Evolutionary conservation across 768 basidiomycete genomes (phyloP).

Genomic region (Candolleomyces efflorescens): DNA sequence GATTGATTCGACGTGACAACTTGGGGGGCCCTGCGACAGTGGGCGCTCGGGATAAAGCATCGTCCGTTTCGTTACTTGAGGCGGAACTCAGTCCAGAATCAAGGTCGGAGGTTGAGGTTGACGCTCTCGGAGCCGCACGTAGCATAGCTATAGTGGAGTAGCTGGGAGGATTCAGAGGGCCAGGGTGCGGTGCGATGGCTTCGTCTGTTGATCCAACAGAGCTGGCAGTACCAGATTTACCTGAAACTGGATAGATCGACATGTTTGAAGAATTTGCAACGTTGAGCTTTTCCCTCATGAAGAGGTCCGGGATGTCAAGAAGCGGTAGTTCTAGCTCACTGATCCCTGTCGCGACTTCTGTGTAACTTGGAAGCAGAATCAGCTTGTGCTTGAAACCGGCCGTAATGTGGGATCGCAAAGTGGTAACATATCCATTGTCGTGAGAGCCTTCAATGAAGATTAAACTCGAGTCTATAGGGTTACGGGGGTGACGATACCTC

Average conservation of each 20-base stretch:
- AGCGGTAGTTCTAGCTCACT: constrained; percentile 51
- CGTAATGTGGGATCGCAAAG: constrained; percentile 60
- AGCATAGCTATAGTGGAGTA: constrained; percentile 46
- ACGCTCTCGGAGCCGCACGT: constrained; percentile 26
- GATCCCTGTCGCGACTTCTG: constrained; percentile 57
- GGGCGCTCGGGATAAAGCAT: constrained; percentile 22
- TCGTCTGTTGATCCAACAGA: constrained; percentile 21
- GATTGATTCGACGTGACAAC: constrained; percentile 39
- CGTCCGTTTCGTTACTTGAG: constrained; percentile 44
- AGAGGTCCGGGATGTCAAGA: constrained; percentile 53
- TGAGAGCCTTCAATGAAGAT: constrained; percentile 49
- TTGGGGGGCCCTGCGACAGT: constrained; percentile 28
- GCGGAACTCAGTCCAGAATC: constrained; percentile 40
- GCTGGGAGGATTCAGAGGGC: constrained; percentile 12
- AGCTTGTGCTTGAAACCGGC: constrained; percentile 62
- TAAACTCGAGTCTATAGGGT: constrained; percentile 4
- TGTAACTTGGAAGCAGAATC: constrained; percentile 59
- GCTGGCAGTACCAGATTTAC: no score
- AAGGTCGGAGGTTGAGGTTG: constrained; percentile 30
- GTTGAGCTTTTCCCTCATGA: constrained; percentile 53
- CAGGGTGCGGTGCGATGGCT: constrained; percentile 16
- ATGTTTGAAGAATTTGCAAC: neutral
- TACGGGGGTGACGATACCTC: constrained; percentile 35
- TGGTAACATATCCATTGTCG: constrained; percentile 67
- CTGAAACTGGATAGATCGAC: no score